Conservation (phyloP, 2,329 filamentous ascomycete species). For the Aspergillus proliferans region DNA sequence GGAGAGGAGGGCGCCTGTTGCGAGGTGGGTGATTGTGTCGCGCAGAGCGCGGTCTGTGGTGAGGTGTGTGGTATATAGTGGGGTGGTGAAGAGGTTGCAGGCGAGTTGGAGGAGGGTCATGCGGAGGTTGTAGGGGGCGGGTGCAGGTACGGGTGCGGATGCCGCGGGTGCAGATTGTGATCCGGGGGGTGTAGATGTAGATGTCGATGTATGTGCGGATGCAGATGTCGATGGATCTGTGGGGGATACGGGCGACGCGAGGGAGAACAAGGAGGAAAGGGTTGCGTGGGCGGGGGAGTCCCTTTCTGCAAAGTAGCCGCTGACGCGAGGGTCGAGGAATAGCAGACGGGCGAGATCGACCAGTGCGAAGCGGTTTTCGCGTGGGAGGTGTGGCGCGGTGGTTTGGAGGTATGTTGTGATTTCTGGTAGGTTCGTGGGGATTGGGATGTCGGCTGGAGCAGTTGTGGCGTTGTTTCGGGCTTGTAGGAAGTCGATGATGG, state of each 20-base stretch:
- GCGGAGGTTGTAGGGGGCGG: slow-evolving; percentile 66
- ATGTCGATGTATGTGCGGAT: slow-evolving; percentile 32
- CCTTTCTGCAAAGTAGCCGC: slow-evolving; percentile 69
- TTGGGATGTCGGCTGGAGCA: slow-evolving; percentile 58
- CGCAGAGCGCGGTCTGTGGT: slow-evolving; percentile 50
- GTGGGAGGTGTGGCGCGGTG: slow-evolving; percentile 51
- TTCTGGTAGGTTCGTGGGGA: slow-evolving; percentile 64
- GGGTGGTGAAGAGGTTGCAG: slow-evolving; percentile 79
- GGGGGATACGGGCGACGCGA: slow-evolving; percentile 41
- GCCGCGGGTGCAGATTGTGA: slow-evolving; percentile 61
- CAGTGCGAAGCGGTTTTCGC: slow-evolving; percentile 67
- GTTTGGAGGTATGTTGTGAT: slow-evolving; percentile 58
- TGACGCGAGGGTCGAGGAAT: slow-evolving; percentile 70
- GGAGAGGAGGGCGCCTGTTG: slow-evolving; percentile 74
- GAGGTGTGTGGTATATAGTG: slow-evolving; percentile 62
- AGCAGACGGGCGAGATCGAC: slow-evolving; percentile 79
- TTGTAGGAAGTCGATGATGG: slow-evolving; percentile 66
- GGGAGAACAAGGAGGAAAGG: slow-evolving; percentile 49
- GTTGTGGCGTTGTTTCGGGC: slow-evolving; percentile 43
- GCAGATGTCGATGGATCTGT: too few relatives aligned
- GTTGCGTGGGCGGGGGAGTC: slow-evolving; percentile 58
- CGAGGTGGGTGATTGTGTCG: slow-evolving; percentile 57
- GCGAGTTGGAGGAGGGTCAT: slow-evolving; percentile 77
- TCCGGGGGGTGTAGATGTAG: slow-evolving; percentile 72
- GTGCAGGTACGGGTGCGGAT: slow-evolving; percentile 60